Evolutionary conservation across 1,284 basidiomycete species (phyloP), one percentile per base, ranked within the genome.

Genomic region (Stereum hirsutum): DNA sequence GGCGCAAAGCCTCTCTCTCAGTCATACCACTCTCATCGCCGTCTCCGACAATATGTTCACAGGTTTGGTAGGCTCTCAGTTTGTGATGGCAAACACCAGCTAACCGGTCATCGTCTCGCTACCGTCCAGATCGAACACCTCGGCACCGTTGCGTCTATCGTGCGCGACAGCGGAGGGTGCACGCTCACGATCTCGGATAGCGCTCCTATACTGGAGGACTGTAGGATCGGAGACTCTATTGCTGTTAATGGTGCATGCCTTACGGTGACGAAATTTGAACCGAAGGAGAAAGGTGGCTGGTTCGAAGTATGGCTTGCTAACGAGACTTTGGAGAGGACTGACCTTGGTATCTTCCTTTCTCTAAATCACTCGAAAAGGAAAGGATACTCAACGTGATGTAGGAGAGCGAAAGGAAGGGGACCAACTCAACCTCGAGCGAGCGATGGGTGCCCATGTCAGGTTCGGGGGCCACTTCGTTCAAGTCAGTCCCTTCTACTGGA

Each of bases 401-500:
- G 90, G 92, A 34, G 77, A 89, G 53, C 70, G 90, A 47, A 75
- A 74, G 50, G 79, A 84, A 6, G 90, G 89, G 5, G 84, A 90
- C 53, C 73, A 79, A 51, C 78, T 98, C 43, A 98, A 99, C 63
- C 75, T 95, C 41, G 95, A 99, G 68, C 78, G 95, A 38, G 95
- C 95, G 2, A 94, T 99, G 91, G 81, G 81, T 12, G 83, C 86
- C 1, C 88, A 95, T 64, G 82, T 81, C 8, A 74, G 95, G 35
- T 97, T 99, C 57, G 95, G 95, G 23, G 95, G 95, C 5, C 95
- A 99, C 61, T 94, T 97, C 59, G 96, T 99, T 5, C 95, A 98
- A 76, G 91, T 89, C 52, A 46, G 72, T 53, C 33, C 21, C n/a
- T 30, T 8, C 28, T 8, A 30, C n/a, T 30, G 10, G 28, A 30